A percentile compares a stretch with the other conserved stretches of the same genome.
These are phyloP conservation scores for Pyricularia grisea DNA, from an alignment of 2,329 filamentous ascomycete species.

Conservation along the genomic window DNA sequence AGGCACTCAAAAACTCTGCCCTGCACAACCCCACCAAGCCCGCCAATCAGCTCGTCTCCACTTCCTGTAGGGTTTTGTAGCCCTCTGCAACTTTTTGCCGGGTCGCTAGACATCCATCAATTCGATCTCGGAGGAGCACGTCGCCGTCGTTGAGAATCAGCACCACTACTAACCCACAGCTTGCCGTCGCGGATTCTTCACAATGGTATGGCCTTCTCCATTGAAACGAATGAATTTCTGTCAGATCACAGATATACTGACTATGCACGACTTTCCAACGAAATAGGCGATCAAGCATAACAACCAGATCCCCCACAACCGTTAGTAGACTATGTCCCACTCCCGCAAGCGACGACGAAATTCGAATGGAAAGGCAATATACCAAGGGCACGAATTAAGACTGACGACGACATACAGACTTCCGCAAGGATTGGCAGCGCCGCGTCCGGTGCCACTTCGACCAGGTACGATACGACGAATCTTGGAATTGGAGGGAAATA, in stretches of 20 bases:
- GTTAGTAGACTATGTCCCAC: conserved; percentile 41
- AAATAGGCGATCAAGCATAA: conserved; percentile 97
- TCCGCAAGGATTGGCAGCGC: conserved; percentile 99
- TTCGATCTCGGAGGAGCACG: conserved; percentile 6
- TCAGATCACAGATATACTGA: conserved; percentile 16
- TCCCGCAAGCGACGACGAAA: conserved; percentile 17
- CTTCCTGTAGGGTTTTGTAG: conserved; percentile 30
- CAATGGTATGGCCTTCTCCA: conserved; percentile 34
- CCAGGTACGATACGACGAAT: conserved; percentile 61
- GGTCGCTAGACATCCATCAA: conserved; percentile 1
- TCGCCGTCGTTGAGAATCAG: conserved; percentile 11
- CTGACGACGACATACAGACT: conserved; percentile 53
- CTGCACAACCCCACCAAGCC: not conserved
- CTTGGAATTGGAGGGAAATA: too few species aligned
- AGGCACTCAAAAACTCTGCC: not conserved
- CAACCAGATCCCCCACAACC: conserved; percentile 95
- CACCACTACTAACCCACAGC: conserved; percentile 10
- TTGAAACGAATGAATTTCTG: not conserved
- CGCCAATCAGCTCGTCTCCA: conserved; percentile 6
- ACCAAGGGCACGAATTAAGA: conserved; percentile 12
- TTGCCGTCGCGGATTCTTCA: conserved; percentile 43
- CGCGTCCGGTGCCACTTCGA: conserved; percentile 99
- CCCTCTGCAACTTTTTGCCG: conserved; percentile 28
- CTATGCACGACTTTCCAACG: conserved; percentile 22
- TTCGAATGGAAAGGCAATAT: conserved; percentile 14